Conservation (phyloP, 1,139 yeast species). For the Kodamaea suecica region DNA sequence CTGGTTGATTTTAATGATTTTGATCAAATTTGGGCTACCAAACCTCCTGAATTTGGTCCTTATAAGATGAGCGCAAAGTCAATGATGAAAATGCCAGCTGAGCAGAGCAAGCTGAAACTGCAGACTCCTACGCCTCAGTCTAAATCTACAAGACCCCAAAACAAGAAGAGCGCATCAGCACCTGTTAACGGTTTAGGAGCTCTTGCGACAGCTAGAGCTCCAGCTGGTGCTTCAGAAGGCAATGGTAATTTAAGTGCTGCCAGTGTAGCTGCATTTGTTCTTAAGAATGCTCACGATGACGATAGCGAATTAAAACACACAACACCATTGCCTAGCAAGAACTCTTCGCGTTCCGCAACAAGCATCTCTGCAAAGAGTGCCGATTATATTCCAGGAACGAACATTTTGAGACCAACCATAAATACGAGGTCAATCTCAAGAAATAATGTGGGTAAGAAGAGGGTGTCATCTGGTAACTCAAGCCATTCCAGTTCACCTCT, state of each 20-base stretch:
- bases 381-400: conserved; percentile 56
- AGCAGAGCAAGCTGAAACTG: neutral
- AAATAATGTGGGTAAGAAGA: conserved; percentile 18
- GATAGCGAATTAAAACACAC: conserved; percentile 13
- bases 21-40: conserved; percentile 61
- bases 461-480: conserved; percentile 5
- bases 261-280: conserved; percentile 45
- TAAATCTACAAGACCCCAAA: neutral
- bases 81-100: conserved; percentile 40
- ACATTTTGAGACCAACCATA: conserved; percentile 52
- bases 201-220: neutral
- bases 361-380: conserved; percentile 15
- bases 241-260: conserved; percentile 34
- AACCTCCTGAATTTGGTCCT: conserved; percentile 78
- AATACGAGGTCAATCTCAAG: conserved; percentile 36
- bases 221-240: conserved; percentile 15
- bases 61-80: conserved; percentile 52
- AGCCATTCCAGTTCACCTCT: conserved; percentile 9
- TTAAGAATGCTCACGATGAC: conserved; percentile 27
- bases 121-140: neutral
- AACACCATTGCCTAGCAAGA: conserved; percentile 2
- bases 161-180: conserved; percentile 1
- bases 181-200: neutral
- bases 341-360: conserved; percentile 6
- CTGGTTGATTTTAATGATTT: conserved; percentile 63